These are phyloP conservation scores for Boletus rubroflammeus DNA, from an alignment of 768 basidiomycete species.

Conservation along the genomic window DNA sequence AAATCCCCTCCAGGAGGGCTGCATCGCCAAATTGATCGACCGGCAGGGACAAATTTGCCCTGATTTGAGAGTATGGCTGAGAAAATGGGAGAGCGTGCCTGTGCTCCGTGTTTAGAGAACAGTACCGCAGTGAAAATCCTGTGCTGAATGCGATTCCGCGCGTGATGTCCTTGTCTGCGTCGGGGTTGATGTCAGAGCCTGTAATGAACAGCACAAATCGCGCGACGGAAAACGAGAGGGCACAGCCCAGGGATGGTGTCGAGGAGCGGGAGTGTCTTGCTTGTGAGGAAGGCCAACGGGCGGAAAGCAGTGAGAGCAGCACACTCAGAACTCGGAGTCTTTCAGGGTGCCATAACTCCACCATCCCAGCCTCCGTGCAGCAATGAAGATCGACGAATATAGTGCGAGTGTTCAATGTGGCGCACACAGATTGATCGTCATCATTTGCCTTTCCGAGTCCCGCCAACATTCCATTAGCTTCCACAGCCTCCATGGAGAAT, in stretches of 20 bases:
- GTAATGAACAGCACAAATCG: conserved; percentile 67
- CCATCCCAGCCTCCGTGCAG: conserved; percentile 53
- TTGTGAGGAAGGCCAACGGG: conserved; percentile 11
- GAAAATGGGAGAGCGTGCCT: conserved; percentile 14
- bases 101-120: conserved; percentile 37
- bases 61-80: conserved; percentile 38
- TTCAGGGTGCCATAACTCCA: conserved; percentile 66
- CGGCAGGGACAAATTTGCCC: conserved; percentile 54
- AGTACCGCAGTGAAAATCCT: conserved; percentile 52
- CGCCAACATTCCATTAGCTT: conserved; percentile 42
- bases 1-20: conserved; percentile 38
- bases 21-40: conserved; percentile 48
- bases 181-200: conserved; percentile 77
- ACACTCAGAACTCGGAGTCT: conserved; percentile 53
- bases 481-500: conserved; percentile 55
- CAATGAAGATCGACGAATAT: conserved; percentile 44
- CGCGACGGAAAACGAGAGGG: conserved; percentile 53
- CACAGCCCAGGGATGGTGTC: conserved; percentile 52
- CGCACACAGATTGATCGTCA: conserved; percentile 35
- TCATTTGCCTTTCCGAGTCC: conserved; percentile 51
- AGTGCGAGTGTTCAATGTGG: conserved; percentile 43
- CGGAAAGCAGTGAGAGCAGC: conserved; percentile 41
- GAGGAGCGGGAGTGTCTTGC: conserved; percentile 21
- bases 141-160: conserved; percentile 65
- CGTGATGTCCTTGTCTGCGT: conserved; percentile 58